Evolutionary conservation across 306 rosid species (phyloP).

Genomic region (Cucurbita moschata): DNA sequence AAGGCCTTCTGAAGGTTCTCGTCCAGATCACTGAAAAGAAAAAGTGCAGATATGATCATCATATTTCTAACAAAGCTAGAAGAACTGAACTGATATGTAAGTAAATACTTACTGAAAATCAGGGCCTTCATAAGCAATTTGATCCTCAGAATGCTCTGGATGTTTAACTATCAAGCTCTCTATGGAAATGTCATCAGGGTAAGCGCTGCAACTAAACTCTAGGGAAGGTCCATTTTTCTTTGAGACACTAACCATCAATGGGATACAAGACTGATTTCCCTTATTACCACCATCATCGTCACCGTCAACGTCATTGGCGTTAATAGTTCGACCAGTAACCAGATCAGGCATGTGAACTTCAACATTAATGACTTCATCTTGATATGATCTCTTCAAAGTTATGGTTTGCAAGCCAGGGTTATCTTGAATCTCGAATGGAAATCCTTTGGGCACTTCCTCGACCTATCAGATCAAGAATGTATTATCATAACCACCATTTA

Average conservation of each 20-base stretch:
- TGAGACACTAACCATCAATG: constrained; percentile 51
- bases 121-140: constrained; percentile 80
- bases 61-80: background rate
- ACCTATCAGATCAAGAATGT: constrained; percentile 19
- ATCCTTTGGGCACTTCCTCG: constrained; percentile 40
- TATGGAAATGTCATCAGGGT: constrained; percentile 58
- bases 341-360: constrained; percentile 88
- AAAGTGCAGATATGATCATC: background rate
- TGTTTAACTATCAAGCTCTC: constrained; percentile 56
- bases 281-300: constrained; percentile 26
- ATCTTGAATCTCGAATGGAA: constrained; percentile 67
- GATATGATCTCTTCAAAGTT: constrained; percentile 54
- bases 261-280: constrained; percentile 47
- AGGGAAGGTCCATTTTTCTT: constrained; percentile 50
- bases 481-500: background rate
- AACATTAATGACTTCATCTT: constrained; percentile 62
- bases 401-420: constrained; percentile 42
- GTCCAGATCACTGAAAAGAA: constrained; percentile 53
- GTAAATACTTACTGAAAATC: constrained; percentile 49
- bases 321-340: constrained; percentile 39
- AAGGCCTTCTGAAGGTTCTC: constrained; percentile 74
- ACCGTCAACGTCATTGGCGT: constrained; percentile 16
- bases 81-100: background rate
- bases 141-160: constrained; percentile 49
- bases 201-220: constrained; percentile 63